Conservation (phyloP, 345 rosid genomes). For the Moricandia moricandioides region DNA sequence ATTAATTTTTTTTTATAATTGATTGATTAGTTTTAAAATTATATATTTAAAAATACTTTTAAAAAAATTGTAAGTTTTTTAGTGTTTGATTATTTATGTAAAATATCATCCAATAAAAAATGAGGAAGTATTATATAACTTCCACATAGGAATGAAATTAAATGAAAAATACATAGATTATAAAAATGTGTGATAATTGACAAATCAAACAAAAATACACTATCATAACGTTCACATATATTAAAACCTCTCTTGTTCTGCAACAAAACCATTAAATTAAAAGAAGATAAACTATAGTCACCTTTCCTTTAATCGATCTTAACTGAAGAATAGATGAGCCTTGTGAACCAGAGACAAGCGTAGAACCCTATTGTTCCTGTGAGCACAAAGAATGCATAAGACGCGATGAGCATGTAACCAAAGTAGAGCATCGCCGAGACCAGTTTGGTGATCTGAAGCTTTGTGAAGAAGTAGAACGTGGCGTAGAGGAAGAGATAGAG, state of each 20-base stretch:
- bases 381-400: slow-evolving; percentile 69
- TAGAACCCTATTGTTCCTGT: slow-evolving; percentile 80
- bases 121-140: too few relatives aligned
- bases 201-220: not conserved
- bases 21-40: too few relatives aligned
- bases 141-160: too few relatives aligned
- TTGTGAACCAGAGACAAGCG: slow-evolving; percentile 85
- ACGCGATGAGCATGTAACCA: slow-evolving; percentile 81
- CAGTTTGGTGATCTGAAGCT: slow-evolving; percentile 77
- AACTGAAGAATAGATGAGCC: slow-evolving; percentile 83
- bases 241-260: not conserved
- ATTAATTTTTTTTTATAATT: too few relatives aligned
- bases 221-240: not conserved
- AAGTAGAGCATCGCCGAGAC: slow-evolving; percentile 74
- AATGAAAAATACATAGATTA: too few relatives aligned
- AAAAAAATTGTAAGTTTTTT: too few relatives aligned
- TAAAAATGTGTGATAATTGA: not conserved
- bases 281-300: not conserved
- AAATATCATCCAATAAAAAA: too few relatives aligned
- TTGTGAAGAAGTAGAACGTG: slow-evolving; percentile 81
- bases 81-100: too few relatives aligned
- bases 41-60: too few relatives aligned
- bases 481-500: slow-evolving; percentile 77
- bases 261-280: not conserved
- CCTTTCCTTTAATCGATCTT: slow-evolving; percentile 53